A percentile compares a stretch with the other conserved stretches of the same genome.
Evolutionary conservation across 768 basidiomycete species (phyloP).

Genomic region (Sistotremastrum niveocremeum): DNA sequence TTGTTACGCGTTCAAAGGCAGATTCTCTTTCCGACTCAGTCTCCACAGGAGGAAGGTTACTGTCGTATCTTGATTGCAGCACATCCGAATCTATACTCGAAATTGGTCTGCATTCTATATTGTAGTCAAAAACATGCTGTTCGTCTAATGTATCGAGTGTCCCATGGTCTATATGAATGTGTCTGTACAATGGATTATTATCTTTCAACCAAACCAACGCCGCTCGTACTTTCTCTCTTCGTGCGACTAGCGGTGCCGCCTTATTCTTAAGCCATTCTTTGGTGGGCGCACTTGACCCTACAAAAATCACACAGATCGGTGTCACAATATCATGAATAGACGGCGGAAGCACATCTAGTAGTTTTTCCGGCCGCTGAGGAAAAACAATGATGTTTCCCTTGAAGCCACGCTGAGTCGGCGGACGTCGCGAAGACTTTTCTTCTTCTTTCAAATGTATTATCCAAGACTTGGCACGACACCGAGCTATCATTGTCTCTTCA

Average conservation of each 20-base stretch:
- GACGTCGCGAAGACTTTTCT: too few species aligned
- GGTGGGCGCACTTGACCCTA: slow-evolving; percentile 18
- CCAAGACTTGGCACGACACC: slow-evolving; percentile 7
- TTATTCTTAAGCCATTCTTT: slow-evolving; percentile 19
- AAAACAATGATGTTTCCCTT: slow-evolving; percentile 28
- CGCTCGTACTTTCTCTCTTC: slow-evolving; percentile 16
- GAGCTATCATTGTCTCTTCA: slow-evolving; percentile 9
- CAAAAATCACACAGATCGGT: slow-evolving; percentile 27
- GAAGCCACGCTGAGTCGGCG: slow-evolving; percentile 20
- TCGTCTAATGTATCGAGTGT: too few species aligned
- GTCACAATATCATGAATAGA: slow-evolving; percentile 20
- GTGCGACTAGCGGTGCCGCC: slow-evolving; percentile 23
- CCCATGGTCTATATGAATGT: slow-evolving; percentile 19
- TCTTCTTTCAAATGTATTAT: too few species aligned
- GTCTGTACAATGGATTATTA: slow-evolving; percentile 22
- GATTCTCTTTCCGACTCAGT: slow-evolving; percentile 6
- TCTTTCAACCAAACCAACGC: slow-evolving; percentile 24
- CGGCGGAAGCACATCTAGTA: slow-evolving; percentile 22
- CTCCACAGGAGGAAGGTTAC: background rate
- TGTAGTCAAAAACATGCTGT: too few species aligned
- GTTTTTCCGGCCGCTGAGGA: slow-evolving; percentile 20
- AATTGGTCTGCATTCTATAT: too few species aligned
- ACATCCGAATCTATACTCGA: slow-evolving; percentile 5
- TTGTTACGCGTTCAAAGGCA: slow-evolving; percentile 15
- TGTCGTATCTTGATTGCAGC: slow-evolving; percentile 9